A percentile compares a stretch with the other conserved stretches of the same genome.
Conservation (phyloP, 1,139 yeast genomes). For the Blastobotrys raffinosifermentans region DNA sequence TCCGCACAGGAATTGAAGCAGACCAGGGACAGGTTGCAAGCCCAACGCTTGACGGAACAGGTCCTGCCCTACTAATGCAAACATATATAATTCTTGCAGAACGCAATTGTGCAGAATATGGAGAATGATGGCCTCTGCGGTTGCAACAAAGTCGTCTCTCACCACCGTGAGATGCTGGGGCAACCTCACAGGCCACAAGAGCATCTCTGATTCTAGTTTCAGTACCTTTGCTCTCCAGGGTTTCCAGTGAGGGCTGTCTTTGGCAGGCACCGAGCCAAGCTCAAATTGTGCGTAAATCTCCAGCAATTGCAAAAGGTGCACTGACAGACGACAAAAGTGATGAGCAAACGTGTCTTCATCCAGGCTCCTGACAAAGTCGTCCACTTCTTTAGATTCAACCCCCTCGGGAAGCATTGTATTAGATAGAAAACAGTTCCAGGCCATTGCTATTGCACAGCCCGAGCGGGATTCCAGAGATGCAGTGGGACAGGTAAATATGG, state of each 20-base stretch:
- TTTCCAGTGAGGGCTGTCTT: background rate
- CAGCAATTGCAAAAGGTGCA: conserved; percentile 12
- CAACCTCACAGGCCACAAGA: conserved; percentile 21
- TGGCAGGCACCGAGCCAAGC: background rate
- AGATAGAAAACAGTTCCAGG: no score
- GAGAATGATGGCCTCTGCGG: conserved; percentile 20
- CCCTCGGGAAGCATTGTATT: no score
- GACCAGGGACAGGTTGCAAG: conserved; percentile 23
- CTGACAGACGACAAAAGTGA: conserved; percentile 15
- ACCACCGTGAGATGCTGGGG: conserved; percentile 21
- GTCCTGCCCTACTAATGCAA: conserved; percentile 15
- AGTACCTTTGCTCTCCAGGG: conserved; percentile 5
- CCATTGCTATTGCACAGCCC: no score
- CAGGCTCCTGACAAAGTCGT: conserved; percentile 7
- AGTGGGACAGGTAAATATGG: no score
- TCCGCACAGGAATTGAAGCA: conserved; percentile 20
- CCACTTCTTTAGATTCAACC: no score
- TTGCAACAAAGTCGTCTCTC: conserved; percentile 20
- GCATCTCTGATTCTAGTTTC: conserved; percentile 19
- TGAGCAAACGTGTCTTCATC: conserved; percentile 17
- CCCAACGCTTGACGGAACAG: no score
- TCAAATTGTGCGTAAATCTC: conserved; percentile 4
- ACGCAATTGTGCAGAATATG: conserved; percentile 20
- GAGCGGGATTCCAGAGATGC: no score
- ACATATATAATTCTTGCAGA: conserved; percentile 15